Base-by-base conservation (phyloP, 805 yeast genomes). In the Schwanniomyces polymorphus region DNA sequence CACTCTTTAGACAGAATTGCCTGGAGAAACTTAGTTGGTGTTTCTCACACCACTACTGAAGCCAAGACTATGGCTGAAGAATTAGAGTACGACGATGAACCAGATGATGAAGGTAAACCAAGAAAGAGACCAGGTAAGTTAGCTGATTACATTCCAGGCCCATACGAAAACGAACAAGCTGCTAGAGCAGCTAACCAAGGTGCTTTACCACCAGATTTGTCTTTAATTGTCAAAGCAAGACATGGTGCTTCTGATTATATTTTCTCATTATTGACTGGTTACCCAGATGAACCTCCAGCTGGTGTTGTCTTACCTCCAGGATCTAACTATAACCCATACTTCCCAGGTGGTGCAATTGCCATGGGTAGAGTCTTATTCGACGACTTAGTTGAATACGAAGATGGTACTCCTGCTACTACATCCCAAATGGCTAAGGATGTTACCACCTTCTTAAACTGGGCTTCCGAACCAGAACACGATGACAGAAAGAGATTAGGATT, bases 381-480 rank as follows among this genome's bases (percentile, higher is more conserved):
- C 68, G 99, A 89, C 57, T 80, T 94, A 65, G 99, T 94, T 55
- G 99, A 94, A 79, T 94, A 85, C 75, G 99, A 94, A 72, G 99
- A 94, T 70, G 99, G 99, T 67, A 94, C 99, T 50, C 97, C 96
- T 50, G 98, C 99, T 45, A 85, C 98, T 45, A 87, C 98, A 54
- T 86, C 98, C 48, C 99, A 94, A 80, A 91, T 92, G 98, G 99
- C 99, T 59, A 94, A 94, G 81, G 99, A 94, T 73, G 99, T 94
- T 48, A 76, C 90, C 53, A 84, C 90, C 45, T 94, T 94, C 86
- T 84, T 94, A 72, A 88, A 91, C 82, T 94, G 99, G 99, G 90
- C 97, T 56, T 77, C 97, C 49, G 97, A 91, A 78, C 99, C 99
- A 53, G 99, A 94, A 78, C 97, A 88, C 63, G 99, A 94, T 64